Base-by-base conservation (phyloP, 495 filamentous ascomycete species). In the Daldinia decipiens region DNA sequence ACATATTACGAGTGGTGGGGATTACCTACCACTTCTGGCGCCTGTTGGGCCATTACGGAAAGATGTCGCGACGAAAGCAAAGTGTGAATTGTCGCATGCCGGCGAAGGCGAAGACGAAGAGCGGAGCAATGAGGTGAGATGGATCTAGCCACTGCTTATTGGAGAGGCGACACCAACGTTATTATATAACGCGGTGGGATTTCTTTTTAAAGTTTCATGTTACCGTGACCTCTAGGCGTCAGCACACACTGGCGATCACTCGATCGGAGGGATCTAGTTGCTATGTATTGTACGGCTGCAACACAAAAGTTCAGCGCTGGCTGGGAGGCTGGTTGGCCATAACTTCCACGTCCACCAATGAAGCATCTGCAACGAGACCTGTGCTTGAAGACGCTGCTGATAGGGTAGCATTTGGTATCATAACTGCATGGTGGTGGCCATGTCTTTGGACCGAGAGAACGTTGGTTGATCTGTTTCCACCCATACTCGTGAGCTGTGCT, bases 11-110 rank as follows among this genome's bases (percentile, higher is more conserved):
- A 61, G 31, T 51, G 56, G 58, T 64, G 32, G 55, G 29, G 54
- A 61, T 26, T 58, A 39, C 70, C 68, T 66, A 73, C 70, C 52
- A 65, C 65, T 52, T 50, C 13, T 17, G 65, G 51, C 34, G 32
- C 12, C 29, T 52, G 50, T 39, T 58, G 47, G 15, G 65, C 65
- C 70, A 73, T 73, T 32, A 4, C 27, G 56, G 40, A 31, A 29
- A 50, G 60, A 62, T 56, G 43, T n/a, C 55, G 63, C 59, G 65
- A 62, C 36, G 19, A 45, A 62, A 53, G 57, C 24, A 39, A 62
- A 13, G 50, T 40, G 31, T 26, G 52, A 56, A 45, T 60, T 51
- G 24, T 55, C 55, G 59, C 54, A 60, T 40, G 45, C 36, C 19
- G 47, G 47, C 50, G 11, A 53, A 53, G 59, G 36, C 43, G 11